A percentile compares a stretch with the other conserved stretches of the same genome.
phyloP scores from a whole-genome alignment of 129 eudicot genomes.

The Helianthus annuus region HanXRQr2.0-SUNRISE NC_035447.2:44796825-44797324 shows the following conservation, averaged over 20 bases:
- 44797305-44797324: conserved; percentile 1
- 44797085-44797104: background rate
- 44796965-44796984: background rate
- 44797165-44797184: background rate
- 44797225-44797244: too few relatives aligned
- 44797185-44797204: background rate
- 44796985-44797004: background rate
- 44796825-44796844: background rate
- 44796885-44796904: conserved; percentile 6
- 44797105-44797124: background rate
- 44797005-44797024: background rate
- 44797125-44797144: background rate
- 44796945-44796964: conserved; percentile 4
- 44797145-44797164: background rate
- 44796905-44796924: too few relatives aligned
- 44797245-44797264: too few relatives aligned
- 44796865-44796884: background rate
- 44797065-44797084: too few relatives aligned
- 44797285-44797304: too few relatives aligned
- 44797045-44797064: background rate
- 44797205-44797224: background rate
- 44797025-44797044: background rate
- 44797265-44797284: too few relatives aligned
- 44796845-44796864: background rate
- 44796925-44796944: background rate